Conservation (phyloP, 2,329 filamentous ascomycete genomes). For the Verticillium alfalfae region DNA sequence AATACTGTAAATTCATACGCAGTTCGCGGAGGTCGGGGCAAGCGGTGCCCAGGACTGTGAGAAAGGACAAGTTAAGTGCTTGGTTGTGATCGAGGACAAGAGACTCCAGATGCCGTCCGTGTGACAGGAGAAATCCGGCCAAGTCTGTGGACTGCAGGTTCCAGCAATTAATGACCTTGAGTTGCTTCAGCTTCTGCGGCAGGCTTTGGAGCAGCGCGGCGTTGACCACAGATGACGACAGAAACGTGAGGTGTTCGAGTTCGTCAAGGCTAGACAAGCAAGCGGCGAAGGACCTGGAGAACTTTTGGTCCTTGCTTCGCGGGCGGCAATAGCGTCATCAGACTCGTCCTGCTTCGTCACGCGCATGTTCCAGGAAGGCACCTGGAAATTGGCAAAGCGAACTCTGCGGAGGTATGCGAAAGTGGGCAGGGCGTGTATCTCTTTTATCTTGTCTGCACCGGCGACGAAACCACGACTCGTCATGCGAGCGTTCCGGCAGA, state of each 20-base stretch:
- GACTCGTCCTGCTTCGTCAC: slow-evolving; percentile 25
- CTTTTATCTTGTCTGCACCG: slow-evolving; percentile 40
- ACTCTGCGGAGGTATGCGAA: slow-evolving; percentile 54
- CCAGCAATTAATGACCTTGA: slow-evolving; percentile 77
- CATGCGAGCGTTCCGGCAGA: slow-evolving; percentile 57
- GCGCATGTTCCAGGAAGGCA: slow-evolving; percentile 33
- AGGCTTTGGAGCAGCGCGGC: slow-evolving; percentile 62
- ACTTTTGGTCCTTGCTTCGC: slow-evolving; percentile 26
- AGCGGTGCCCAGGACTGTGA: slow-evolving; percentile 56
- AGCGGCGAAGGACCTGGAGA: slow-evolving; percentile 33
- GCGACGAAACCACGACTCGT: slow-evolving; percentile 34
- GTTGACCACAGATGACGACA: slow-evolving; percentile 69
- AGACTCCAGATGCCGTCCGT: slow-evolving; percentile 61
- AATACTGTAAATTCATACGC: slow-evolving; percentile 74
- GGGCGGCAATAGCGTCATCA: slow-evolving; percentile 28
- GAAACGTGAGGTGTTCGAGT: slow-evolving; percentile 64
- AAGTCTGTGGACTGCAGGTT: slow-evolving; percentile 65
- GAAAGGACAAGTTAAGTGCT: slow-evolving; percentile 69
- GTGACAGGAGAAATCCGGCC: slow-evolving; percentile 56
- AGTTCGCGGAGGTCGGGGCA: slow-evolving; percentile 70
- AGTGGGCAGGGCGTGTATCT: slow-evolving; percentile 46
- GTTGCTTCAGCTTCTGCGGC: slow-evolving; percentile 57
- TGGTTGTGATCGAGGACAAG: slow-evolving; percentile 75
- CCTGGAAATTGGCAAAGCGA: slow-evolving; percentile 59
- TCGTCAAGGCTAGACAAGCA: slow-evolving; percentile 49